Conservation (phyloP, 805 yeast genomes). For the Teunomyces barrocoloradensis region DNA sequence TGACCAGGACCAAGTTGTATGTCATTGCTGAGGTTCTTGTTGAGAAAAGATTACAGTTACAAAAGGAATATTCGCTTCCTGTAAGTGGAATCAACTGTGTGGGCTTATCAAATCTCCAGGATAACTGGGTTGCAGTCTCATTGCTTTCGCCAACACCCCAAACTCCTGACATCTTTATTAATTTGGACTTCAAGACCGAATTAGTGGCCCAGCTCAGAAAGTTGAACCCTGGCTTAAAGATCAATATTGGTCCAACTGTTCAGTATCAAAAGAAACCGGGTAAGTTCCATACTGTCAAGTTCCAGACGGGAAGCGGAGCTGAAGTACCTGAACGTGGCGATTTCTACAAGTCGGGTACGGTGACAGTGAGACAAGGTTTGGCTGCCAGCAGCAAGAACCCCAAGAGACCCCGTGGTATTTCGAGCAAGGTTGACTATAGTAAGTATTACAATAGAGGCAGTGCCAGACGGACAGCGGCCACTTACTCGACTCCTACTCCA, state of each 20-base stretch:
- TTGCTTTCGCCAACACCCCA: constrained; percentile 46
- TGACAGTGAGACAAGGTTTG: constrained; percentile 74
- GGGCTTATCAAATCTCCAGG: constrained; percentile 73
- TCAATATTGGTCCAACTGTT: constrained; percentile 69
- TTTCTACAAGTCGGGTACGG: constrained; percentile 82
- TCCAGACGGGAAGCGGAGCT: constrained; percentile 49
- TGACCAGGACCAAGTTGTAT: constrained; percentile 62
- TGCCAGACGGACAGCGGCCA: constrained; percentile 6
- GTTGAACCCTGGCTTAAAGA: constrained; percentile 53
- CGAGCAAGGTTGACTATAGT: constrained; percentile 39
- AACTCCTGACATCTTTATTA: constrained; percentile 76
- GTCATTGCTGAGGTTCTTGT: constrained; percentile 72
- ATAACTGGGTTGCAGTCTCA: constrained; percentile 85
- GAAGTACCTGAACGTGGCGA: constrained; percentile 70
- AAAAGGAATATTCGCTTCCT: constrained; percentile 62
- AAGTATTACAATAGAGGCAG: constrained; percentile 40
- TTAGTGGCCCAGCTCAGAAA: constrained; percentile 70
- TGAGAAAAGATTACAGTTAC: constrained; percentile 54
- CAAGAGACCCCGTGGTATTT: constrained; percentile 66
- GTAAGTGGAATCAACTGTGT: constrained; percentile 58
- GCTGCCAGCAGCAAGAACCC: constrained; percentile 72
- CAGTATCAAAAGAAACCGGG: constrained; percentile 91
- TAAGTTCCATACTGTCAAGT: constrained; percentile 71
- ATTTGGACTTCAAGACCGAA: constrained; percentile 86
- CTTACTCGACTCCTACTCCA: constrained; percentile 15